Percentiles rank a stretch among this genome's conserved stretches.
phyloP scores from a whole-genome alignment of 2,329 filamentous ascomycete species.

The Domatiomyces catenatus region DNA sequence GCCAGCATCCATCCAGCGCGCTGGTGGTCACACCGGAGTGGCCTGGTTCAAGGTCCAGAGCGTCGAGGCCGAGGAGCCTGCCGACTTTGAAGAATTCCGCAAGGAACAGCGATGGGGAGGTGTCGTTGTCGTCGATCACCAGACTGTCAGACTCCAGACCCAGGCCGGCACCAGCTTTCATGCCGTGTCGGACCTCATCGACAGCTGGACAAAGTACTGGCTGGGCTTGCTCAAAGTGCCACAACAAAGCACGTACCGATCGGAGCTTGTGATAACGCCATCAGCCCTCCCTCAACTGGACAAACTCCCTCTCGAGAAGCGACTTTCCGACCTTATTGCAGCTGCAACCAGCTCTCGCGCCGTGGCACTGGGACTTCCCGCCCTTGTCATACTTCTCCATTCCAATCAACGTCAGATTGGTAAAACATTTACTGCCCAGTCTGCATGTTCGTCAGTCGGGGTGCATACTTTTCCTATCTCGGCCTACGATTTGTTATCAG shows the following conservation, averaged over 20 bases:
- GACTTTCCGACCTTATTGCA: constrained; percentile 68
- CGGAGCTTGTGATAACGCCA: constrained; percentile 21
- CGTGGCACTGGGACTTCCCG: constrained; percentile 72
- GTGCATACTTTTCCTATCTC: constrained; percentile 81
- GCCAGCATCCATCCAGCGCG: constrained; percentile 15
- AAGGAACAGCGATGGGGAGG: constrained; percentile 60
- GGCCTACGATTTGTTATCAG: constrained; percentile 85
- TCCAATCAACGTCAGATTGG: constrained; percentile 90
- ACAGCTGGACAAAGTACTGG: constrained; percentile 80
- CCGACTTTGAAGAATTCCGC: constrained; percentile 32
- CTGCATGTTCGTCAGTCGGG: constrained; percentile 75
- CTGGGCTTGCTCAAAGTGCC: constrained; percentile 58
- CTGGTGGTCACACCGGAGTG: constrained; percentile 7
- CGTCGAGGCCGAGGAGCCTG: constrained; percentile 8
- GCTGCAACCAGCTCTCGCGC: constrained; percentile 79
- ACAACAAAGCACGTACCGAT: constrained; percentile 23
- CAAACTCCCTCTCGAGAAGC: constrained; percentile 47
- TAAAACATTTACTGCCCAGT: constrained; percentile 62
- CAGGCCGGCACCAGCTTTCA: constrained; percentile 79
- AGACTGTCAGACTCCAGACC: constrained; percentile 57
- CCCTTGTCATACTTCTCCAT: constrained; percentile 71
- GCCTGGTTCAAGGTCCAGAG: constrained; percentile 73
- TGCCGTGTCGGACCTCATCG: constrained; percentile 58
- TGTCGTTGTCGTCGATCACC: constrained; percentile 70
- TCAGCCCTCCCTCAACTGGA: constrained; percentile 27